These are phyloP conservation scores for Rhizopogon vulgaris DNA, from an alignment of 768 basidiomycete species.

Conservation along the genomic window DNA sequence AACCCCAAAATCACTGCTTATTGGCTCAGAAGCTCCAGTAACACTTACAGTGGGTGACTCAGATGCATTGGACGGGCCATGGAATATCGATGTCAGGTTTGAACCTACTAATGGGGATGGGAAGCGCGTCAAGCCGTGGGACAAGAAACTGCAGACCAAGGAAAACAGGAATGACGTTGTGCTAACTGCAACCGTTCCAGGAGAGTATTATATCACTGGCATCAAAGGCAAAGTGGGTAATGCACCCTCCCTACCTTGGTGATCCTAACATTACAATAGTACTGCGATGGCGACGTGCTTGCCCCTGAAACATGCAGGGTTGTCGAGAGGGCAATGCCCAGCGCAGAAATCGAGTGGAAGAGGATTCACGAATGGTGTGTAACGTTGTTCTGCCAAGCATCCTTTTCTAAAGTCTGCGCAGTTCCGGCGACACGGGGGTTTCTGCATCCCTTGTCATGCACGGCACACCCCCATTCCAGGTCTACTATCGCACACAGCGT, in stretches of 20 bases:
- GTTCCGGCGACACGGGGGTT: constrained; percentile 89
- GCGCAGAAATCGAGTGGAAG: constrained; percentile 83
- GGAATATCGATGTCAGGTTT: constrained; percentile 61
- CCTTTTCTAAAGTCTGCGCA: constrained; percentile 21
- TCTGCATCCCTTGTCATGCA: constrained; percentile 80
- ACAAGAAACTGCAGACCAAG: constrained; percentile 51
- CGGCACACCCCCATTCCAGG: constrained; percentile 84
- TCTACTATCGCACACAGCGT: constrained; percentile 71
- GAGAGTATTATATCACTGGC: constrained; percentile 68
- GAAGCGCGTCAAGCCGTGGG: constrained; percentile 55
- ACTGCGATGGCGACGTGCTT: constrained; percentile 78
- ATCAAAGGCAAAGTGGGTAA: constrained; percentile 60
- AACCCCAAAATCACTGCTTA: constrained; percentile 60
- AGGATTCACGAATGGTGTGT: constrained; percentile 83
- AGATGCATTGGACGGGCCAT: constrained; percentile 61
- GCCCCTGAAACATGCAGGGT: constrained; percentile 80
- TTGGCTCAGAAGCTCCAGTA: constrained; percentile 59
- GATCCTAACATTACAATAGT: constrained; percentile 27
- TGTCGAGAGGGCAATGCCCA: constrained; percentile 67
- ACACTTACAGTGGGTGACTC: constrained; percentile 46
- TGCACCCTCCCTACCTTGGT: not conserved
- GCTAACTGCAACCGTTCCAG: constrained; percentile 54
- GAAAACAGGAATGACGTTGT: constrained; percentile 36
- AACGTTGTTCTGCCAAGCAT: constrained; percentile 2
- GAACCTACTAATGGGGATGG: constrained; percentile 38